Base-by-base conservation (phyloP, 139 green algal species). In the Eudorina sp. region DNA sequence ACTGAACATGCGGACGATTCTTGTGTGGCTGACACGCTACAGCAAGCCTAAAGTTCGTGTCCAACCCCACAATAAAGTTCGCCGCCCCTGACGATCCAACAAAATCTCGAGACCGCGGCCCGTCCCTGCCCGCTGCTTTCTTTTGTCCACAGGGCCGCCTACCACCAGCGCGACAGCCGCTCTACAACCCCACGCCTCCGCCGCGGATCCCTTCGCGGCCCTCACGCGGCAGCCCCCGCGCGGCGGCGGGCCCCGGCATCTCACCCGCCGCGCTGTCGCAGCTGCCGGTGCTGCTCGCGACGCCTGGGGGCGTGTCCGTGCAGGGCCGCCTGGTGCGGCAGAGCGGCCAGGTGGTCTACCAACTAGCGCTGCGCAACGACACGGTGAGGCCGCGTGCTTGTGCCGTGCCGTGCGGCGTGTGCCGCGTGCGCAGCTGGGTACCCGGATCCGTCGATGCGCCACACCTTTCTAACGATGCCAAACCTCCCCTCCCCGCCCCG, bases 261-360 rank as follows among this genome's bases (percentile, higher is more conserved):
- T 84, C 43, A 23, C 60, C 62, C 53, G 48, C 46, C 23, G 58
- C 34, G 83, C 77, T 80, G 38, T 68, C 70, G 18, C 80, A 78
- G 78, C 88, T 97, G 66, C 94, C 95, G 0, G 81, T 96, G 46
- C 73, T 99, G 73, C 89, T 99, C 66, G 34, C 43, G 11, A 86
- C 88, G 27, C 81, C 75, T 0, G 64, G 83, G 13, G 90, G 91
- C 13, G 88, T 99, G 55, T 88, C 94, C 16, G 90, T 99, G 25
- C 45, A 64, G 4, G 97, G 94, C 27, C 79, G 58, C 58, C 16
- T 98, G 38, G 85, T 90, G 68, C 91, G 94, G 3, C 62, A 93
- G 40, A 84, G 79, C 25, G 94, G 93, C 27, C 89, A 90, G 84
- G 34, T 74, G 46, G 64, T 70, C 31, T 88, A 88, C 82, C 82